Conservation (phyloP, 2,329 filamentous ascomycete species). For the Arthrobotrys musiformis region DNA sequence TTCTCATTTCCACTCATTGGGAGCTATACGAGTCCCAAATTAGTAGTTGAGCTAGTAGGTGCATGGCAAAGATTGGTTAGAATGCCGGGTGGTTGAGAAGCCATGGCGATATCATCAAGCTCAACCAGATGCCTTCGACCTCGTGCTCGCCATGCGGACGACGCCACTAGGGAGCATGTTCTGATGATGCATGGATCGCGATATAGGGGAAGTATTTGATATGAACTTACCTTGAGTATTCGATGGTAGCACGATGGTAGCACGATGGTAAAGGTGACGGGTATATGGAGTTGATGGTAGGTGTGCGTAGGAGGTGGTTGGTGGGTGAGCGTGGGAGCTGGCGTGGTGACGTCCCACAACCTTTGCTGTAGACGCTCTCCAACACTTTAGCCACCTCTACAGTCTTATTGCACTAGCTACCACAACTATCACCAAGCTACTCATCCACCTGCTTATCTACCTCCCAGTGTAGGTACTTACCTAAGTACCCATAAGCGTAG, state of each 20-base stretch:
- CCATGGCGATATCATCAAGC: neutral
- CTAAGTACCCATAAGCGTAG: too few relatives aligned
- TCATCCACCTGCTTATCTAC: too few relatives aligned
- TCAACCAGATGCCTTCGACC: neutral
- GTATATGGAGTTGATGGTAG: neutral
- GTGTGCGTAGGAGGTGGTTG: too few relatives aligned
- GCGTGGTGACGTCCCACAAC: neutral
- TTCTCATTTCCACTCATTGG: constrained; percentile 9
- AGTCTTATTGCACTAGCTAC: too few relatives aligned
- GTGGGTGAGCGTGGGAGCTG: neutral
- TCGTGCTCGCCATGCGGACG: neutral
- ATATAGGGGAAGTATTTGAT: neutral
- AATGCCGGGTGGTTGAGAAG: neutral
- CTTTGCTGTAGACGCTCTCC: neutral
- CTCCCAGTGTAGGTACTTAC: too few relatives aligned
- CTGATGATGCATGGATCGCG: neutral
- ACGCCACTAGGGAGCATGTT: neutral
- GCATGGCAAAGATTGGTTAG: neutral
- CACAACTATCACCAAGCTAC: too few relatives aligned
- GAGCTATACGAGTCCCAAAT: neutral
- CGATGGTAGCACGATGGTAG: neutral
- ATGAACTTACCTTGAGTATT: neutral
- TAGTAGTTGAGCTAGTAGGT: neutral
- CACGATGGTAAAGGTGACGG: neutral
- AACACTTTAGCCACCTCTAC: too few relatives aligned